A percentile compares a stretch with the other conserved stretches of the same genome.
These are phyloP conservation scores for Mollisia scopiformis DNA, from an alignment of 2,329 filamentous ascomycete species.

Conservation along the genomic window DNA sequence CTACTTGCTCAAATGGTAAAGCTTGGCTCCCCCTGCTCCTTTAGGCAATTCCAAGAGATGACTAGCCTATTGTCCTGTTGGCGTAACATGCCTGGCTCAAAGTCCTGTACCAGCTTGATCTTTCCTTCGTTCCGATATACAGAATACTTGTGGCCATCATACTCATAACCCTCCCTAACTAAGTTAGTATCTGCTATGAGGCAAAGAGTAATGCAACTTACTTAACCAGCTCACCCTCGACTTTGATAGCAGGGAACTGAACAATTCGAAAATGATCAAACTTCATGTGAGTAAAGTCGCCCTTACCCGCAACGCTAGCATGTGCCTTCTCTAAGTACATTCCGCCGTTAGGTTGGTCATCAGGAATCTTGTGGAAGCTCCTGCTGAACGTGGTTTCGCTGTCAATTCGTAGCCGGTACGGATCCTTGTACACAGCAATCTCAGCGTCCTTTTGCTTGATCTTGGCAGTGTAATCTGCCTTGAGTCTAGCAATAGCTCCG, in stretches of 20 bases:
- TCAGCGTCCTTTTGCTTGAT: not conserved
- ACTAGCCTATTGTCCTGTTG: not conserved
- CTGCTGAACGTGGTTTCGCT: not conserved
- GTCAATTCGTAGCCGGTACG: not conserved
- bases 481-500: not conserved
- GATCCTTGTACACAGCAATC: not conserved
- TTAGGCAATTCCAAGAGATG: not conserved
- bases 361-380: not conserved
- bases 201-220: not conserved
- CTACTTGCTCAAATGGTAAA: not conserved
- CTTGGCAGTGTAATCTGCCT: not conserved
- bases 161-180: conserved; percentile 3
- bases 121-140: not conserved
- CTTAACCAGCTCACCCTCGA: conserved; percentile 9
- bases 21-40: not conserved
- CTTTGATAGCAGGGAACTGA: not conserved
- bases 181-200: too few species aligned
- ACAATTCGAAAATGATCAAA: not conserved
- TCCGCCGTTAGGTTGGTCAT: not conserved
- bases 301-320: not conserved
- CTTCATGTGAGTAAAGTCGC: not conserved
- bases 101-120: not conserved
- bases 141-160: not conserved
- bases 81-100: not conserved
- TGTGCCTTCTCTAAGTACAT: not conserved